Evolutionary conservation across 1,139 yeast genomes (phyloP).

Genomic region (Eremothecium cymbalariae): DNA sequence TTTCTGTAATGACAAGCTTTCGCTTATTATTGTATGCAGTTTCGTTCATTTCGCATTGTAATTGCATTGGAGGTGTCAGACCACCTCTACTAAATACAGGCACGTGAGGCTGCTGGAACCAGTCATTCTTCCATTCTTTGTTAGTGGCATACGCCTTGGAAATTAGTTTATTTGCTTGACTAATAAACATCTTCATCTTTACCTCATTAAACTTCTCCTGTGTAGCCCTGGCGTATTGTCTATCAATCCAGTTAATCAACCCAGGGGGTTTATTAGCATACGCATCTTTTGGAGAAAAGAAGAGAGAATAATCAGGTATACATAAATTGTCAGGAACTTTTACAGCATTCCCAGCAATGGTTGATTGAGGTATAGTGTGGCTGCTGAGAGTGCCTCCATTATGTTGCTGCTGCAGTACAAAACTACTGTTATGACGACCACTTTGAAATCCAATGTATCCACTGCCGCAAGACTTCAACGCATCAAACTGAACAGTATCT

Average conservation of each 20-base stretch:
- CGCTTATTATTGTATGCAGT: not conserved
- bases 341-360: not conserved
- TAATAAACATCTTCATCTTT: conserved; percentile 31
- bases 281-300: not conserved
- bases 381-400: not conserved
- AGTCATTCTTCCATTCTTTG: conserved; percentile 47
- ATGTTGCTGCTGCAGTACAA: conserved; percentile 3
- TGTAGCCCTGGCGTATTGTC: conserved; percentile 5
- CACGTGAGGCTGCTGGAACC: conserved; percentile 42
- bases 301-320: conserved; percentile 4
- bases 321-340: conserved; percentile 1
- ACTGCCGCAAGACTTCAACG: not conserved
- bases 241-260: conserved; percentile 5
- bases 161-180: conserved; percentile 42
- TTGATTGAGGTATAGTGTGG: conserved; percentile 1
- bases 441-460: conserved; percentile 1
- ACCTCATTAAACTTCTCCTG: conserved; percentile 18
- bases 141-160: conserved; percentile 43
- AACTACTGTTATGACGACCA: conserved; percentile 2
- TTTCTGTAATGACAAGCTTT: not conserved
- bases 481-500: not conserved
- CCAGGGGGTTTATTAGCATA: conserved; percentile 2
- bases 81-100: conserved; percentile 6
- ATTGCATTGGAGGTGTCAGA: conserved; percentile 10
- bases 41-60: conserved; percentile 15